Percentiles rank a stretch among this genome's conserved stretches.
Evolutionary conservation across 2,329 filamentous ascomycete species (phyloP).

Genomic region (Colletotrichum spaethianum): DNA sequence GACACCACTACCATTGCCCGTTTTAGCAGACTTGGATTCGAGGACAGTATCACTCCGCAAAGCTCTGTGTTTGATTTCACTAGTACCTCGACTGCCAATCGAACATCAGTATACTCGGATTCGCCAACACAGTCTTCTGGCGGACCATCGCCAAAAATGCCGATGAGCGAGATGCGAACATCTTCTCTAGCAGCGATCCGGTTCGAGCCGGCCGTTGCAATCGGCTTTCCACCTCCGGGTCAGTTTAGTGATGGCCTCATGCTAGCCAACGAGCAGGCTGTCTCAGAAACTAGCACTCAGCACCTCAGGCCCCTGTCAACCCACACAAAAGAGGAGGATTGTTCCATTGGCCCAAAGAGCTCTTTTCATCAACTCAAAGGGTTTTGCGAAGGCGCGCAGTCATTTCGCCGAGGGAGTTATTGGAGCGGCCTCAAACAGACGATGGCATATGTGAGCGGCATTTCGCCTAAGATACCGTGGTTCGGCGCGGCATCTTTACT

Average conservation of each 20-base stretch:
- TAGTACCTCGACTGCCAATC: conserved; percentile 36
- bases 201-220: not conserved
- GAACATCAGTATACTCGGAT: conserved; percentile 34
- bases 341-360: conserved; percentile 51
- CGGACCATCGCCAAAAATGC: not conserved
- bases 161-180: conserved; percentile 12
- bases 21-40: not conserved
- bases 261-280: conserved; percentile 31
- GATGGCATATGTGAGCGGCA: conserved; percentile 37
- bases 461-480: conserved; percentile 43
- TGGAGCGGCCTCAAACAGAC: conserved; percentile 53
- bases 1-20: not conserved
- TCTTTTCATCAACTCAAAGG: conserved; percentile 53
- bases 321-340: conserved; percentile 17
- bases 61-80: conserved; percentile 24
- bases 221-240: not conserved
- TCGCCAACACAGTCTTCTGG: conserved; percentile 9
- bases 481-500: conserved; percentile 30
- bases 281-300: conserved; percentile 7
- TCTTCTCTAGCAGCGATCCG: conserved; percentile 18
- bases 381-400: conserved; percentile 56
- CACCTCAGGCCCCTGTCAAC: conserved; percentile 5
- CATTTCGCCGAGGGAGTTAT: conserved; percentile 52
- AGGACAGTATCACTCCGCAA: conserved; percentile 12
- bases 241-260: conserved; percentile 36